phyloP scores from a whole-genome alignment of 108 stramenopile genomes.

The Seminavis robusta region DNA sequence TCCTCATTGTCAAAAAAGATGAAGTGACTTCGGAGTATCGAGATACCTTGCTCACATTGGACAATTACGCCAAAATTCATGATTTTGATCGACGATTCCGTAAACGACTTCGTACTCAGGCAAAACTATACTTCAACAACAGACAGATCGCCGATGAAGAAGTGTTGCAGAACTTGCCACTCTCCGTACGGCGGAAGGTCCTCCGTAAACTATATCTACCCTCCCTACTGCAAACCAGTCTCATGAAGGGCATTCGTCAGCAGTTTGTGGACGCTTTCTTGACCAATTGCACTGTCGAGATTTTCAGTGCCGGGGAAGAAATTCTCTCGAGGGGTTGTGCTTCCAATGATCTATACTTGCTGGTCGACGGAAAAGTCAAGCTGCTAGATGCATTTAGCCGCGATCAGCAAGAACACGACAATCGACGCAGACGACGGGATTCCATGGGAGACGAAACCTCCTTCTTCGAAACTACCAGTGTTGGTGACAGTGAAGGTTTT shows the following conservation, averaged over 20 bases:
- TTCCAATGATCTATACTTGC: slow-evolving; percentile 42
- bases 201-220: slow-evolving; percentile 39
- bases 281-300: slow-evolving; percentile 38
- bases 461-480: background rate
- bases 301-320: slow-evolving; percentile 51
- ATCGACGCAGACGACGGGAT: background rate
- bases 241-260: slow-evolving; percentile 36
- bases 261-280: slow-evolving; percentile 54
- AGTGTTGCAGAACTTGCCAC: slow-evolving; percentile 48
- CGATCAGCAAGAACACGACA: background rate
- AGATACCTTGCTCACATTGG: slow-evolving; percentile 20
- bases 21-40: slow-evolving; percentile 43
- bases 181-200: slow-evolving; percentile 28
- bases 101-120: slow-evolving; percentile 31
- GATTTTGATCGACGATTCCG: slow-evolving; percentile 11
- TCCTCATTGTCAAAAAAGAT: slow-evolving; percentile 53
- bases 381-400: slow-evolving; percentile 2
- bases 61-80: slow-evolving; percentile 30
- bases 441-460: background rate
- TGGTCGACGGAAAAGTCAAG: slow-evolving; percentile 41
- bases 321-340: slow-evolving; percentile 30
- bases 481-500: slow-evolving; percentile 2
- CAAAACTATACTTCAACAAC: slow-evolving; percentile 46
- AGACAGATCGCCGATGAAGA: slow-evolving; percentile 46
- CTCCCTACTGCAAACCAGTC: slow-evolving; percentile 26